phyloP scores from a whole-genome alignment of 495 filamentous ascomycete species.

The Clohesyomyces aquaticus region DNA sequence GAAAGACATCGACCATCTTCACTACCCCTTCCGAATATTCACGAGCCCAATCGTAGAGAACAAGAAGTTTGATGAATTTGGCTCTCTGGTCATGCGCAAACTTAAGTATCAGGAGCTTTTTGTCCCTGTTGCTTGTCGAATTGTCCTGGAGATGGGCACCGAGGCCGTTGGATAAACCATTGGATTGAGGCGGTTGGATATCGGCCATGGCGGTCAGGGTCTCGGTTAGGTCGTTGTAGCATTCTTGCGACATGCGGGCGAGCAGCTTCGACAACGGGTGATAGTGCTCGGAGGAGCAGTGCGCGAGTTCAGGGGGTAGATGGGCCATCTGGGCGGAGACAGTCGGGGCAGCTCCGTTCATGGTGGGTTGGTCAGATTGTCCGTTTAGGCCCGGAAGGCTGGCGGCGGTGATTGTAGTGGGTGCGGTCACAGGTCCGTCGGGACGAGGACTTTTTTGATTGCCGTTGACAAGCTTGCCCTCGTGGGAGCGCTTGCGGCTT shows the following conservation, averaged over 20 bases:
- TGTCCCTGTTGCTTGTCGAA: conserved; percentile 68
- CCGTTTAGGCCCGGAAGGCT: conserved; percentile 9
- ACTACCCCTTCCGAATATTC: conserved; percentile 75
- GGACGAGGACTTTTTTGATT: conserved; percentile 14
- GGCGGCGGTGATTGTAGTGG: neutral
- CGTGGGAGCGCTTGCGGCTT: conserved; percentile 19
- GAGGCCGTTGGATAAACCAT: conserved; percentile 37
- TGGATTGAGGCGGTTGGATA: conserved; percentile 52
- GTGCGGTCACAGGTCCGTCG: neutral
- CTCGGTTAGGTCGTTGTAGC: conserved; percentile 73
- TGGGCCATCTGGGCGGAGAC: conserved; percentile 30
- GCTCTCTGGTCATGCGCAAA: conserved; percentile 67
- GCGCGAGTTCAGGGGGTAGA: conserved; percentile 71
- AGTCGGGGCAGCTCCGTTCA: conserved; percentile 22
- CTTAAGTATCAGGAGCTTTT: conserved; percentile 76
- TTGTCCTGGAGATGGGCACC: conserved; percentile 55
- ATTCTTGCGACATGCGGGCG: conserved; percentile 76
- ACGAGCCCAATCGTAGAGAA: conserved; percentile 84
- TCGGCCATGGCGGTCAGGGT: conserved; percentile 59
- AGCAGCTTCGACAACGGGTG: conserved; percentile 71
- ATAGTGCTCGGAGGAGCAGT: conserved; percentile 73
- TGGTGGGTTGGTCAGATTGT: neutral
- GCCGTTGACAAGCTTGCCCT: conserved; percentile 37
- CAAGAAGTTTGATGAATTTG: conserved; percentile 86
- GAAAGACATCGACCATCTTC: conserved; percentile 80